Percentiles rank a stretch among this genome's conserved stretches.
These are phyloP conservation scores for Aureobasidium namibiae DNA, from an alignment of 2,329 filamentous ascomycete genomes.

Conservation along the genomic window DNA sequence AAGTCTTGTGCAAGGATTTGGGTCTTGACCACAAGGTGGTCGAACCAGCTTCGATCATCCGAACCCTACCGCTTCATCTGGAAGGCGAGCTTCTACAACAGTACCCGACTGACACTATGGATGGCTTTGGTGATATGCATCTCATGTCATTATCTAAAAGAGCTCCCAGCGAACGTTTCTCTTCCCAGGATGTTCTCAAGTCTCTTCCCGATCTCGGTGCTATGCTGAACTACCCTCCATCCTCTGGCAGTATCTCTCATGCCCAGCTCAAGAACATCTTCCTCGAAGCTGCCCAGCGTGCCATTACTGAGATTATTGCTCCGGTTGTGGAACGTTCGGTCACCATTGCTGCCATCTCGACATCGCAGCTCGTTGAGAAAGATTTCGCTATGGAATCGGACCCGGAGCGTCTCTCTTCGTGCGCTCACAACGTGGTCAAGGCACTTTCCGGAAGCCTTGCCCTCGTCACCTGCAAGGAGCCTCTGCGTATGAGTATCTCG, in stretches of 20 bases:
- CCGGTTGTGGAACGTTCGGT: slow-evolving; percentile 96
- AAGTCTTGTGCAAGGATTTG: slow-evolving; percentile 89
- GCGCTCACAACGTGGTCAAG: slow-evolving; percentile 90
- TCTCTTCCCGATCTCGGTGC: slow-evolving; percentile 77
- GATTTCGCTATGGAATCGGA: slow-evolving; percentile 92
- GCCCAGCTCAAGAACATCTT: slow-evolving; percentile 65
- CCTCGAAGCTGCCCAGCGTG: slow-evolving; percentile 74
- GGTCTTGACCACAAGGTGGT: slow-evolving; percentile 88
- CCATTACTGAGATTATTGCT: slow-evolving; percentile 91
- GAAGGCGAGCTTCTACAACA: slow-evolving; percentile 27
- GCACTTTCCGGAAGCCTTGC: slow-evolving; percentile 88
- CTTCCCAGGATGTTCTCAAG: slow-evolving; percentile 67
- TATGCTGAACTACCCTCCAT: slow-evolving; percentile 68
- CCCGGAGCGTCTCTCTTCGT: slow-evolving; percentile 74
- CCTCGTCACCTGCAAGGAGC: slow-evolving; percentile 96
- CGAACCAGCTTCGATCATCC: slow-evolving; percentile 77
- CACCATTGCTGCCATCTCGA: slow-evolving; percentile 94
- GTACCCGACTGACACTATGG: slow-evolving; percentile 42
- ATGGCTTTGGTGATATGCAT: slow-evolving; percentile 70
- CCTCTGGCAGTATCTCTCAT: slow-evolving; percentile 66
- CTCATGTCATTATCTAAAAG: slow-evolving; percentile 62
- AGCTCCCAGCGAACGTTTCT: slow-evolving; percentile 59
- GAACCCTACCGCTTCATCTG: slow-evolving; percentile 29
- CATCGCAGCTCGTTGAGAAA: slow-evolving; percentile 89
- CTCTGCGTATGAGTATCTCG: slow-evolving; percentile 88